Conservation (phyloP, 2,329 filamentous ascomycete species). For the Aureobasidium pullulans region DNA sequence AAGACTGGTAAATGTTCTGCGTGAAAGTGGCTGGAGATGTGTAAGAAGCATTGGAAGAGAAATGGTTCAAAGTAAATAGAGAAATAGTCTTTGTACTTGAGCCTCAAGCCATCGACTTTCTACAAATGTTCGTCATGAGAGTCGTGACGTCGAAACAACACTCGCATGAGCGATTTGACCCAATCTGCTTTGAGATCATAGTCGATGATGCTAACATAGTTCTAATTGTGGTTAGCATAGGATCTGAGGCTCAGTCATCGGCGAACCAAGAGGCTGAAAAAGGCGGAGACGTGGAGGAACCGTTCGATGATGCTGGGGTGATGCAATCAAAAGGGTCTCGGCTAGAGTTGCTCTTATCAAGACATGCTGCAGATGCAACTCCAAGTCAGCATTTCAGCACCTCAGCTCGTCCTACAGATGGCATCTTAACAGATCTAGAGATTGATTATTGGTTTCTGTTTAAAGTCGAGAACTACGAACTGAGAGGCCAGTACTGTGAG, state of each 20-base stretch:
- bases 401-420: no score
- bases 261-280: not conserved
- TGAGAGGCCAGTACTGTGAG: not conserved
- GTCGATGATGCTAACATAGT: conserved; percentile 11
- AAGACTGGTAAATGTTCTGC: not conserved
- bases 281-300: not conserved
- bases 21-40: not conserved
- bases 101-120: not conserved
- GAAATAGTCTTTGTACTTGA: not conserved
- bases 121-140: not conserved
- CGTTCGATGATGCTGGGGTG: not conserved
- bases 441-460: no score
- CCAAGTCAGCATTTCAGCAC: no score
- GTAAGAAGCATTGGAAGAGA: not conserved
- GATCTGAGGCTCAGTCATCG: not conserved
- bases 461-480: not conserved
- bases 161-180: not conserved
- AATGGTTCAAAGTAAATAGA: not conserved
- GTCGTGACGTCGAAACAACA: not conserved
- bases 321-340: not conserved
- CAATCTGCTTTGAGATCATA: not conserved
- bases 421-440: no score
- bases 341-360: not conserved
- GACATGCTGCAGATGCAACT: no score
- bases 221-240: not conserved